These are phyloP conservation scores for Aureobasidium sp. DNA, from an alignment of 2,329 filamentous ascomycete genomes.

Conservation along the genomic window DNA sequence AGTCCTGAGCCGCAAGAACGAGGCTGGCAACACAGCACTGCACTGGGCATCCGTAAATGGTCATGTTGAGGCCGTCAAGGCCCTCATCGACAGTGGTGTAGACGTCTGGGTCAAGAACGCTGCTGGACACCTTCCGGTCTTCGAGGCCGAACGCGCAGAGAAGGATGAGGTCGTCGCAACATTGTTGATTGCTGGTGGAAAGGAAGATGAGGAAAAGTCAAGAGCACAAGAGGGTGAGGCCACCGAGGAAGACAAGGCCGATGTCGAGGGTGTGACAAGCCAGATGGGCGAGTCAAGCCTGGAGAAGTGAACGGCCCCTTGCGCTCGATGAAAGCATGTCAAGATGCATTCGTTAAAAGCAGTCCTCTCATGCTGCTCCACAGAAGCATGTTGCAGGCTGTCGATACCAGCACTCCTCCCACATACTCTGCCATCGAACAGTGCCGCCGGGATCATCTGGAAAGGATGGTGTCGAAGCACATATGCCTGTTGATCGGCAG, in stretches of 20 bases:
- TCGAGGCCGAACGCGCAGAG: conserved; percentile 41
- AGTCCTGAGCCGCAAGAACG: conserved; percentile 62
- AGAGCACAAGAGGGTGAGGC: conserved; percentile 12
- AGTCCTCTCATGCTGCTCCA: not conserved
- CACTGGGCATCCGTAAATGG: conserved; percentile 93
- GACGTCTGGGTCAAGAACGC: conserved; percentile 71
- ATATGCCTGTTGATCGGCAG: not conserved
- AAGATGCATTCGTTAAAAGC: not conserved
- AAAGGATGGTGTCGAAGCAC: not conserved
- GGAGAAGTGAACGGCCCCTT: not conserved
- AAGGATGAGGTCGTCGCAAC: conserved; percentile 41
- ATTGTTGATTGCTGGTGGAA: conserved; percentile 38
- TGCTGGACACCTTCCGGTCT: conserved; percentile 61
- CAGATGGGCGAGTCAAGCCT: conserved; percentile 5
- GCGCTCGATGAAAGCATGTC: not conserved
- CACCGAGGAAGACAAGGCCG: conserved; percentile 10
- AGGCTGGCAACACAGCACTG: conserved; percentile 78
- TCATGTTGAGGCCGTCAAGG: conserved; percentile 70
- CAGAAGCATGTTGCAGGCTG: not conserved
- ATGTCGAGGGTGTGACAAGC: conserved; percentile 1
- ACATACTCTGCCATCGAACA: not conserved
- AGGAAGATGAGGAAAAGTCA: conserved; percentile 25
- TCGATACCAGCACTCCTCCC: not conserved
- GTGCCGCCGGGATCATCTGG: not conserved
- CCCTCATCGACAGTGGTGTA: conserved; percentile 66